phyloP scores from a whole-genome alignment of 2,329 filamentous ascomycete genomes.

The Pyricularia grisea region DNA sequence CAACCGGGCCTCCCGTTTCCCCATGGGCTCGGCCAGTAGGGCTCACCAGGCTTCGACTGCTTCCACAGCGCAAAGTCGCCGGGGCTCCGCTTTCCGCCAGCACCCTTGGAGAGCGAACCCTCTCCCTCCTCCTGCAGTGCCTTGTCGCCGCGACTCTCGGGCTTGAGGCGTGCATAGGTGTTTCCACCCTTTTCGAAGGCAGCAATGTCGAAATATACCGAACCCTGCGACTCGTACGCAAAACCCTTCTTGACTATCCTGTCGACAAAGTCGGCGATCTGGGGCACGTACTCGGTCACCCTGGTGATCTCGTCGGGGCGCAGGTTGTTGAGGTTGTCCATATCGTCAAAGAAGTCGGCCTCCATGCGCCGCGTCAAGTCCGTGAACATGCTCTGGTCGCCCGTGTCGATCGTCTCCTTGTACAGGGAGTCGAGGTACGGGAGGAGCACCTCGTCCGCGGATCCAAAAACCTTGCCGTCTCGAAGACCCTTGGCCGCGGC shows the following conservation, averaged over 20 bases:
- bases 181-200: slow-evolving; percentile 80
- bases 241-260: slow-evolving; percentile 78
- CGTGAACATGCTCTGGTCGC: slow-evolving; percentile 68
- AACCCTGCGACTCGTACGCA: slow-evolving; percentile 73
- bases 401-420: slow-evolving; percentile 51
- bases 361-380: slow-evolving; percentile 81
- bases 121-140: slow-evolving; percentile 82
- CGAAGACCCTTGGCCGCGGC: slow-evolving; percentile 5
- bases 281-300: slow-evolving; percentile 85
- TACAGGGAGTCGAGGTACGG: slow-evolving; percentile 71
- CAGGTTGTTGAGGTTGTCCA: slow-evolving; percentile 77
- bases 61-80: slow-evolving; percentile 95
- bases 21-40: slow-evolving; percentile 83
- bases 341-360: slow-evolving; percentile 78
- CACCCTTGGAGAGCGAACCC: slow-evolving; percentile 60
- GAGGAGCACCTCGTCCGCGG: slow-evolving; percentile 58
- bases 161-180: slow-evolving; percentile 74
- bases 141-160: slow-evolving; percentile 77
- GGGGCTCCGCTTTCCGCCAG: slow-evolving; percentile 59
- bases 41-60: slow-evolving; percentile 82
- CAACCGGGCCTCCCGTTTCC: slow-evolving; percentile 82
- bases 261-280: slow-evolving; percentile 80
- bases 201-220: slow-evolving; percentile 87
- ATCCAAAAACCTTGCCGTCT: slow-evolving; percentile 34
- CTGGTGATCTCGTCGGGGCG: slow-evolving; percentile 73